A percentile compares a stretch with the other conserved stretches of the same genome.
Evolutionary conservation across 768 basidiomycete species (phyloP).

Genomic region (Mycena vitilis): DNA sequence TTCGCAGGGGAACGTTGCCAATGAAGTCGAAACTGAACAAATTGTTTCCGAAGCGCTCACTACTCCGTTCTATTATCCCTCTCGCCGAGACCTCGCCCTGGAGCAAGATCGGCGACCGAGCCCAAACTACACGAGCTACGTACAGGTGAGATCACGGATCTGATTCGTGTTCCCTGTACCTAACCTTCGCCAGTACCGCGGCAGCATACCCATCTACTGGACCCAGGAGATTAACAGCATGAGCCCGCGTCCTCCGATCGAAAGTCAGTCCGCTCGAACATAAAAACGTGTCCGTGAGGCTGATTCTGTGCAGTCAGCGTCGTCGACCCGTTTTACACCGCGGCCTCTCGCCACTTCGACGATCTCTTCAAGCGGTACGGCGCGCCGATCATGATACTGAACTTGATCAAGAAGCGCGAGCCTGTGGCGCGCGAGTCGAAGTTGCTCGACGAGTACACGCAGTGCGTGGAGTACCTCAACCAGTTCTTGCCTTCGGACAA

Average conservation of each 20-base stretch:
- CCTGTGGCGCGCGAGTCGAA: constrained; percentile 89
- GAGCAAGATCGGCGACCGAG: constrained; percentile 66
- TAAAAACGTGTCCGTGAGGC: constrained; percentile 7
- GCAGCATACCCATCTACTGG: constrained; percentile 97
- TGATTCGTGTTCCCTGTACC: background rate
- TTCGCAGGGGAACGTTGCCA: constrained; percentile 94
- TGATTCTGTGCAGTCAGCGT: constrained; percentile 73
- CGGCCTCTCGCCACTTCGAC: constrained; percentile 94
- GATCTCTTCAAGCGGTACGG: constrained; percentile 92
- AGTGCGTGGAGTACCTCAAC: constrained; percentile 93
- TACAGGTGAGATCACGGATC: constrained; percentile 67
- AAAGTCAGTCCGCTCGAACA: constrained; percentile 69
- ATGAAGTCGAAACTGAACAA: constrained; percentile 99
- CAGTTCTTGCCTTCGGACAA: constrained; percentile 91
- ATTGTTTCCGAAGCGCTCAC: constrained; percentile 93
- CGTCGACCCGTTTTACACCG: constrained; percentile 94
- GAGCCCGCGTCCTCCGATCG: constrained; percentile 94
- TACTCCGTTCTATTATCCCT: constrained; percentile 88
- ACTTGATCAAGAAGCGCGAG: constrained; percentile 91
- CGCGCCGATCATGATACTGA: constrained; percentile 88
- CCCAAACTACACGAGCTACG: constrained; percentile 94
- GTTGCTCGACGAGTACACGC: constrained; percentile 88
- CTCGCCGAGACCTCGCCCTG: constrained; percentile 47
- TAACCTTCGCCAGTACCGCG: constrained; percentile 75
- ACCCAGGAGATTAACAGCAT: constrained; percentile 92